Evolutionary conservation across 352 stramenopile species (phyloP).

Genomic region (Phytophthora tubulina): DNA sequence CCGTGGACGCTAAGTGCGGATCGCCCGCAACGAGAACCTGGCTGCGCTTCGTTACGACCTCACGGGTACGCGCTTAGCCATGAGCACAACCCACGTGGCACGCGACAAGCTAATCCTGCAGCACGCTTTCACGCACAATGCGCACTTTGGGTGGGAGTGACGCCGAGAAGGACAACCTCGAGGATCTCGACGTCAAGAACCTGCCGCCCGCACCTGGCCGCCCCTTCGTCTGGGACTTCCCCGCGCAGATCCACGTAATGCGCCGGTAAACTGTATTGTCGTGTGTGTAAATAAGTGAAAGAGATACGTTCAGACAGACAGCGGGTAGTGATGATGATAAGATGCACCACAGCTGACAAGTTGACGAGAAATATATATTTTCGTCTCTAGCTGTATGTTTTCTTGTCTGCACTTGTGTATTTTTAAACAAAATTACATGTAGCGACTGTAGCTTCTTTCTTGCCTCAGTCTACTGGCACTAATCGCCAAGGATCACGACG

Average conservation of each 20-base stretch:
- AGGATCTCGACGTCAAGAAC: slow-evolving; percentile 78
- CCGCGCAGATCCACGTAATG: slow-evolving; percentile 63
- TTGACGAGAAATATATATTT: too few relatives aligned
- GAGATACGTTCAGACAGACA: background rate
- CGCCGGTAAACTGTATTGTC: slow-evolving; percentile 62
- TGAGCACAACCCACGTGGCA: slow-evolving; percentile 83
- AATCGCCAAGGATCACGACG: slow-evolving; percentile 5
- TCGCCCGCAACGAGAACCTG: slow-evolving; percentile 90
- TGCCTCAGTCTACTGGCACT: slow-evolving; percentile 12
- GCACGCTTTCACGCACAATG: slow-evolving; percentile 77
- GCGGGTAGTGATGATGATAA: slow-evolving; percentile 19
- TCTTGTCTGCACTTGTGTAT: too few relatives aligned
- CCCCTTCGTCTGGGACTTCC: slow-evolving; percentile 79
- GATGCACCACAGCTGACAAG: background rate
- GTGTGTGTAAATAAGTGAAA: background rate
- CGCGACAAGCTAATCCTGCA: slow-evolving; percentile 78
- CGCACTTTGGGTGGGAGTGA: slow-evolving; percentile 86
- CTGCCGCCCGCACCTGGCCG: slow-evolving; percentile 75
- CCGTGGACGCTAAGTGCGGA: slow-evolving; percentile 69
- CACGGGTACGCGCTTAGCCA: slow-evolving; percentile 87
- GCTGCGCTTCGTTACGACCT: slow-evolving; percentile 87
- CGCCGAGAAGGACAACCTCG: slow-evolving; percentile 75
- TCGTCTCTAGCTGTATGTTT: too few relatives aligned
- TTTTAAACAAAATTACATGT: too few relatives aligned
- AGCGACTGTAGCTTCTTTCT: background rate